Evolutionary conservation across 202 grass and related monocot genomes (phyloP).

Genomic region (Setaria italica): DNA sequence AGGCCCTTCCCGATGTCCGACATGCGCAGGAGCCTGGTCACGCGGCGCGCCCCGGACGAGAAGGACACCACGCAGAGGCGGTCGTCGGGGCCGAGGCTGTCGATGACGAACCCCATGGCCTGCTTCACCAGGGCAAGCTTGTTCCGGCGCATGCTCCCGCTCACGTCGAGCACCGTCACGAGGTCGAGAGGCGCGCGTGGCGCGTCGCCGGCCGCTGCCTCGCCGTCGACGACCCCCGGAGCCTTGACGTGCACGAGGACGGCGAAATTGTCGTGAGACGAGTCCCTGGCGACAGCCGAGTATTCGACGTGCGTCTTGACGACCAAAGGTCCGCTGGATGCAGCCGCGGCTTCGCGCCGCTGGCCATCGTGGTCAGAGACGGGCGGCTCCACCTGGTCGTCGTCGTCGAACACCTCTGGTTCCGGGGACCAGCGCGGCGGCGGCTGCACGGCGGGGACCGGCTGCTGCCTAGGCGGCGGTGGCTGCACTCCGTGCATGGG

Average conservation of each 20-base stretch:
- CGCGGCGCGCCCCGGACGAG: constrained; percentile 33
- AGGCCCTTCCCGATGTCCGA: neutral
- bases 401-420: constrained; percentile 48
- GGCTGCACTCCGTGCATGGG: neutral
- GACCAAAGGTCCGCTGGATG: constrained; percentile 19
- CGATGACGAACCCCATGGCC: constrained; percentile 63
- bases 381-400: constrained; percentile 28
- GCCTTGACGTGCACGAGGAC: constrained; percentile 54
- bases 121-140: constrained; percentile 58
- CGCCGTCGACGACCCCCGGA: neutral
- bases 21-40: constrained; percentile 40
- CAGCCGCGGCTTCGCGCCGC: neutral
- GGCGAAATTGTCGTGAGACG: constrained; percentile 43
- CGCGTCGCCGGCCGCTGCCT: neutral
- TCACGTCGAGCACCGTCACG: constrained; percentile 53
- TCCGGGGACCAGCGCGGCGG: neutral
- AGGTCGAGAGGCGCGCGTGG: constrained; percentile 46
- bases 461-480: neutral
- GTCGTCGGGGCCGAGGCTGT: constrained; percentile 50
- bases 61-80: constrained; percentile 55
- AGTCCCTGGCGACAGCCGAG: constrained; percentile 36
- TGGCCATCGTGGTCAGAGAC: neutral
- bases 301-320: constrained; percentile 50
- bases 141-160: constrained; percentile 44
- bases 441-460: neutral